phyloP scores from a whole-genome alignment of 768 basidiomycete species.

The Xerocomellus intermedius region DNA sequence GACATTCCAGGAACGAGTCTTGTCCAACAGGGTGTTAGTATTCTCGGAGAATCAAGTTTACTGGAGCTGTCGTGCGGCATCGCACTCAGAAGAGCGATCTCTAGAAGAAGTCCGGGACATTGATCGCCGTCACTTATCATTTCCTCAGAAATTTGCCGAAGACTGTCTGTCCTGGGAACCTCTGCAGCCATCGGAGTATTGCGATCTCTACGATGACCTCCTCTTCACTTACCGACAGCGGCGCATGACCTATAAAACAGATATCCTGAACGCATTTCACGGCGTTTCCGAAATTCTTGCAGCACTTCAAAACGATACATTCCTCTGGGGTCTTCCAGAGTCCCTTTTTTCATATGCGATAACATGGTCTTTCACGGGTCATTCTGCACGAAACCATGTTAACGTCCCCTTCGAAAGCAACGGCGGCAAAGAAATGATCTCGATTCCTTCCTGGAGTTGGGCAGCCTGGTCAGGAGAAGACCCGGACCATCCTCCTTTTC shows the following conservation, averaged over 20 bases:
- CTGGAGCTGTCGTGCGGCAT: conserved; percentile 12
- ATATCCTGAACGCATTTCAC: conserved; percentile 13
- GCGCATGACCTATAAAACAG: conserved; percentile 14
- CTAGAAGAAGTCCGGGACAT: conserved; percentile 7
- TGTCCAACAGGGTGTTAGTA: conserved; percentile 17
- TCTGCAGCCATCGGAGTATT: neutral
- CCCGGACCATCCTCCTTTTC: neutral
- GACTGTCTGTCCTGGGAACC: neutral
- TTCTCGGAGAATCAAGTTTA: conserved; percentile 23
- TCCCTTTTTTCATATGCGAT: conserved; percentile 12
- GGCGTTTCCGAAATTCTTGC: conserved; percentile 12
- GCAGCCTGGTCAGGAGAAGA: conserved; percentile 5
- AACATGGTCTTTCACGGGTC: conserved; percentile 4
- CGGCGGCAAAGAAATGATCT: conserved; percentile 1
- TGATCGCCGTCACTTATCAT: neutral
- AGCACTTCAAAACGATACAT: conserved; percentile 6
- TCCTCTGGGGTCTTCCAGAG: conserved; percentile 15
- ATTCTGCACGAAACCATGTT: neutral
- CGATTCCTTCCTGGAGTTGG: conserved; percentile 18
- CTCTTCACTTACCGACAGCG: conserved; percentile 10
- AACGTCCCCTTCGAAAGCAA: conserved; percentile 2
- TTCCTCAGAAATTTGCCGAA: neutral
- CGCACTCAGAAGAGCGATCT: conserved; percentile 13
- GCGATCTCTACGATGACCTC: neutral
- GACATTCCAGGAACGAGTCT: conserved; percentile 19